Base-by-base conservation (phyloP, 2,329 filamentous ascomycete genomes). In the Nemania sp. region DNA sequence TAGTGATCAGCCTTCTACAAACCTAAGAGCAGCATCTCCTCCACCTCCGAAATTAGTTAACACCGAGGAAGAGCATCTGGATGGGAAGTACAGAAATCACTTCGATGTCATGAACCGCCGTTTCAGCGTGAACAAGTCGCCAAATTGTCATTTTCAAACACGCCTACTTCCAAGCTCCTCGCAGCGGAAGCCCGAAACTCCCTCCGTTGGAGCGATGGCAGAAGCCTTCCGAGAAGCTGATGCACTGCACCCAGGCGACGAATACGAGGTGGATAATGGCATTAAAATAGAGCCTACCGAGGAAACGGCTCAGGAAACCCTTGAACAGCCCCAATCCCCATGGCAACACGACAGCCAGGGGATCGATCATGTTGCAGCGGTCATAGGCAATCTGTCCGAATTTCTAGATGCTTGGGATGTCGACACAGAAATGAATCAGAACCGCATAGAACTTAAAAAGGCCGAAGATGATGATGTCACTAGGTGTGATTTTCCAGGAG, bases 221-320 rank as follows among this genome's bases (percentile, higher is more conserved):
- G 69, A 77, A 54, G 75, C 76, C 6, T 82, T 81, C 54, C 66
- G 74, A 23, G 66, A 71, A n/a, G 78, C 76, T 5, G 78, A 81
- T 56, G 59, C 57, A 17, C 54, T 54, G 7, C 44, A 22, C 14
- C 20, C 31, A 39, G 17, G n/a, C 23, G 7, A 33, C 26, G 8
- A n/a, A 15, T 43, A 31, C 6, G 30, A 42, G 12, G 19, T 15
- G 55, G 30, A 36, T 47, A 20, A 53, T 63, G 8, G 26, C 45
- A 31, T 17, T 28, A 12, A 46, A 40, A 36, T 6, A 2, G 34
- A 52, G 8, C 53, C 61, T 17, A 8, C n/a, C 4, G 40, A 49
- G 57, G 26, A 28, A 43, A 22, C 39, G 61, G 7, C 48, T 53
- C 28, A 34, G 28, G 36, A 22, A 23, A 37, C 6, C 3, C 24